A percentile compares a stretch with the other conserved stretches of the same genome.
phyloP scores from a whole-genome alignment of 176 grass and related monocot species.

The Phoenix dactylifera region DNA sequence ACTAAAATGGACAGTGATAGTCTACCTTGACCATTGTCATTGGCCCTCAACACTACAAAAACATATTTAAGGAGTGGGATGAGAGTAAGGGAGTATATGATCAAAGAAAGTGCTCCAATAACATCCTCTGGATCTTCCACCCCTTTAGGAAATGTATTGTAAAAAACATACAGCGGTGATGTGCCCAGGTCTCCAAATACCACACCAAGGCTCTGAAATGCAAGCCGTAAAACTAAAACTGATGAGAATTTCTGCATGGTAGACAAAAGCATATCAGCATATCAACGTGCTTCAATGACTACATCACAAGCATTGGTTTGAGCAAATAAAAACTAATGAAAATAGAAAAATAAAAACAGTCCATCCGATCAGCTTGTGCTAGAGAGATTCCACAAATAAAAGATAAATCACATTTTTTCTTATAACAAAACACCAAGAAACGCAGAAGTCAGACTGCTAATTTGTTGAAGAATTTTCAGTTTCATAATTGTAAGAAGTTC shows the following conservation, averaged over 20 bases:
- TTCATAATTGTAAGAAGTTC: no score
- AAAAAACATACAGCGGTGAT: slow-evolving; percentile 89
- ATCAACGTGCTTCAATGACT: not conserved
- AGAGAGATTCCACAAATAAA: no score
- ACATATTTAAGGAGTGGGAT: slow-evolving; percentile 95
- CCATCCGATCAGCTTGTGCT: no score
- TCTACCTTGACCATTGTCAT: slow-evolving; percentile 91
- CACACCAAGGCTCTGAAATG: slow-evolving; percentile 95
- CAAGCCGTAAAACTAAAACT: slow-evolving; percentile 51
- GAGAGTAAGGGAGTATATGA: slow-evolving; percentile 95
- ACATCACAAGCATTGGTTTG: no score
- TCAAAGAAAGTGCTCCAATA: slow-evolving; percentile 95
- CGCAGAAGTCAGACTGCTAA: no score
- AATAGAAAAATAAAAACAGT: no score
- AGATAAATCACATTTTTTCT: no score
- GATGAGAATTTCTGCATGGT: slow-evolving; percentile 70
- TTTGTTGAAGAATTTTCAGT: no score
- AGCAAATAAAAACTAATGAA: no score
- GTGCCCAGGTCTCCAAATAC: slow-evolving; percentile 99
- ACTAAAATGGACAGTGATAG: slow-evolving; percentile 8
- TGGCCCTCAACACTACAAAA: slow-evolving; percentile 82
- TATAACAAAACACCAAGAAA: no score
- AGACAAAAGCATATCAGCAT: not conserved
- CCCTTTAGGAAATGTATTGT: slow-evolving; percentile 76
- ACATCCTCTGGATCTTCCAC: slow-evolving; percentile 69